phyloP scores from a whole-genome alignment of 1,139 yeast species.

The Pichia sp. region DNA sequence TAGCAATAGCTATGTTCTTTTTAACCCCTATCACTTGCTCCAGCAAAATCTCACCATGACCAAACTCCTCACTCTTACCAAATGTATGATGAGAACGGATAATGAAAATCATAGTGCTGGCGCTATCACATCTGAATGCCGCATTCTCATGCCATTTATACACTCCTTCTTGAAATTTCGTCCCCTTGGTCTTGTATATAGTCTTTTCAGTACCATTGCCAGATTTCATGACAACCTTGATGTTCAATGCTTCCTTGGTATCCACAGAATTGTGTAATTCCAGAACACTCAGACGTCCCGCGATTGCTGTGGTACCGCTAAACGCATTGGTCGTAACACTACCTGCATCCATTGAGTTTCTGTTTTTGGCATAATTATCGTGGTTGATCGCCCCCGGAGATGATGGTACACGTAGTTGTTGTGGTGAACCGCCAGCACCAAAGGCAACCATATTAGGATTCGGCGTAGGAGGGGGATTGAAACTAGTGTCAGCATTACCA shows the following conservation, averaged over 20 bases:
- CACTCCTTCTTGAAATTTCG: constrained; percentile 48
- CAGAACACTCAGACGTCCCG: constrained; percentile 50
- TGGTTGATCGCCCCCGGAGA: constrained; percentile 15
- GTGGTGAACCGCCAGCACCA: background rate
- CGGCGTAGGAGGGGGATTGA: background rate
- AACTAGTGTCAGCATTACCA: background rate
- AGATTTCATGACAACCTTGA: constrained; percentile 51
- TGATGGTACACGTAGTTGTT: constrained; percentile 30
- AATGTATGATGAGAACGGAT: constrained; percentile 68
- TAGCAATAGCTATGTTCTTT: constrained; percentile 26
- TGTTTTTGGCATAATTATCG: constrained; percentile 26
- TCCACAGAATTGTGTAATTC: constrained; percentile 4
- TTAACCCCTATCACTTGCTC: constrained; percentile 32
- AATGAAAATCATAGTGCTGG: constrained; percentile 53
- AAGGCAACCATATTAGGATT: background rate
- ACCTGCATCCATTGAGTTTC: constrained; percentile 25
- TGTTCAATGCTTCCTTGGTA: constrained; percentile 42
- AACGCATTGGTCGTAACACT: constrained; percentile 29
- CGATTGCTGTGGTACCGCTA: constrained; percentile 41
- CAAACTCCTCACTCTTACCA: constrained; percentile 67
- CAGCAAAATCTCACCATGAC: constrained; percentile 45
- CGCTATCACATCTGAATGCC: constrained; percentile 62
- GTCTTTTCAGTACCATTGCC: constrained; percentile 49
- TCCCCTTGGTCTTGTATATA: constrained; percentile 59
- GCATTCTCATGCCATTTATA: constrained; percentile 60